Evolutionary conservation across 192 early-diverging fungal species (phyloP), one percentile per base, ranked within the genome.

Genomic region (Cladochytrium replicatum): DNA sequence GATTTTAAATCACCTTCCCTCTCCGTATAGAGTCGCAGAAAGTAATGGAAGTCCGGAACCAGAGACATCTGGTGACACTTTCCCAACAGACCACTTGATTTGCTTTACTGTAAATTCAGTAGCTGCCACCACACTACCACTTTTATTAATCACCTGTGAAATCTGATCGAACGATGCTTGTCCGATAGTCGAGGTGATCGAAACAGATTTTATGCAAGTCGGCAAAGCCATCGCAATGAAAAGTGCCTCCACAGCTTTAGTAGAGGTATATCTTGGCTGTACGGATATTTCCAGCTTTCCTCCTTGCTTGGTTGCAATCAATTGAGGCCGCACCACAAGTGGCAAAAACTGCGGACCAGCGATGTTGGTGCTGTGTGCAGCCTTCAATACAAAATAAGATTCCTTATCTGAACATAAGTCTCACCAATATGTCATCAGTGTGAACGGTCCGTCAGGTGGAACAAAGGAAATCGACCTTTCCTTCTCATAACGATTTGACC

Each of bases 401-500:
- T 19, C 15, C 9, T 11, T 9, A 13, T 11, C 43, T 29, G 19
- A 9, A 48, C 23, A 7, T 1, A 55, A 17, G 41, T 24, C 52
- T 43, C 64, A 78, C 72, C 71, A 58, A 49, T 89, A 91, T n/a
- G 75, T 77, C 78, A 89, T 80, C 7, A 97, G 71, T 52, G 81
- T 86, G 61, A 94, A 94, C 41, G 76, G 74, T 4, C 91, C 91
- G 62, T 97, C 91, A 5, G 93, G 93, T 6, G 93, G 93, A 4
- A 97, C 75, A 77, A 94, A 97, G 2, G 83, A 89, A 8, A 97
- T 60, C 2, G 79, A 57, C 19, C 80, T 71, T 37, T 93, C 88
- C 25, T 67, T 66, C 39, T 89, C 84, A 74, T 83, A 97, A 46
- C 84, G 84, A 72, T 55, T 65, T 75, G 32, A 15, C 25, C n/a